These are phyloP conservation scores for Dichotomocladium elegans DNA, from an alignment of 371 early-diverging fungal genomes.

Conservation along the genomic window DNA sequence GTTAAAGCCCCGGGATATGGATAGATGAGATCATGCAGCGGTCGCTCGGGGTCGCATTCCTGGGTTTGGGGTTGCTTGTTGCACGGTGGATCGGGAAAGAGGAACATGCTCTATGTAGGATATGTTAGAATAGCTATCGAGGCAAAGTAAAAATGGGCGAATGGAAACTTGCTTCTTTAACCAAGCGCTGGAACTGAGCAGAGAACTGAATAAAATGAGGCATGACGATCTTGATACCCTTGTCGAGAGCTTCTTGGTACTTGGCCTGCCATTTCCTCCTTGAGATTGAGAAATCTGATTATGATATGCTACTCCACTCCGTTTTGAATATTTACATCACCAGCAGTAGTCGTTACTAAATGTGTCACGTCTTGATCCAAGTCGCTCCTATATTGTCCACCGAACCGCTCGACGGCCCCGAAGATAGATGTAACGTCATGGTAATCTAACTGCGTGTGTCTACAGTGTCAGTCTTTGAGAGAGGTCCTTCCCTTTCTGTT, in stretches of 20 bases:
- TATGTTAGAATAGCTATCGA: too few relatives aligned
- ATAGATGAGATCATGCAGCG: constrained; percentile 5
- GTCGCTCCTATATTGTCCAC: constrained; percentile 50
- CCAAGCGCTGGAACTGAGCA: too few relatives aligned
- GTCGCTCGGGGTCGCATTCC: too few relatives aligned
- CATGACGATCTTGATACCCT: constrained; percentile 57
- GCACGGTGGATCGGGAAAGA: too few relatives aligned
- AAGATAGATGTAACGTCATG: constrained; percentile 44
- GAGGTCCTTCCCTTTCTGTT: too few relatives aligned
- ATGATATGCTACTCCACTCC: not conserved
- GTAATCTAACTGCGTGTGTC: not conserved
- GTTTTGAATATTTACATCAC: constrained; percentile 37
- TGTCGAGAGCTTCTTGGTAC: constrained; percentile 46
- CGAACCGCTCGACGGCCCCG: constrained; percentile 48
- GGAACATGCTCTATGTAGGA: too few relatives aligned
- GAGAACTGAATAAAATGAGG: too few relatives aligned
- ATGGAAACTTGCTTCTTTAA: too few relatives aligned
- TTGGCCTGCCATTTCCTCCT: constrained; percentile 25
- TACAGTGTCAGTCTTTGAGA: too few relatives aligned
- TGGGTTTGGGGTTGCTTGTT: too few relatives aligned
- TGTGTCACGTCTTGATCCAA: constrained; percentile 57
- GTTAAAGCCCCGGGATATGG: constrained; percentile 3
- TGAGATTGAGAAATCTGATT: not conserved
- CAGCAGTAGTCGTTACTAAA: constrained; percentile 40
- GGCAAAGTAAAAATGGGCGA: too few relatives aligned